Percentiles rank a stretch among this genome's conserved stretches.
These are phyloP conservation scores for Phytophthora gonapodyides DNA, from an alignment of 352 stramenopile genomes.

Conservation along the genomic window DNA sequence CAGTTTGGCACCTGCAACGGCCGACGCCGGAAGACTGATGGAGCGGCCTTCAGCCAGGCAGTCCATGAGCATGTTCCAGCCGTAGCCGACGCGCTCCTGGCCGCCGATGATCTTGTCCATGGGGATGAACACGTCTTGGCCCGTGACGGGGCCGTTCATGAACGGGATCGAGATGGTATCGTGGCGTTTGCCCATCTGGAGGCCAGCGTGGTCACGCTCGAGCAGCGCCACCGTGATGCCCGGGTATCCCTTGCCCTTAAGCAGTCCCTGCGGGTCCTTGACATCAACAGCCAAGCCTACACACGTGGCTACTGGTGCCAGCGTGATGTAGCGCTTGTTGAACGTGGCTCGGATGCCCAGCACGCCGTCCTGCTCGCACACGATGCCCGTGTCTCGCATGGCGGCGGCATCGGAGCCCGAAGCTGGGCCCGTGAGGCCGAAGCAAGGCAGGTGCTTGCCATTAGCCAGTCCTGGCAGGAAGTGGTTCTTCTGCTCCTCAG, in stretches of 20 bases:
- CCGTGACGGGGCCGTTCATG: conserved; percentile 98
- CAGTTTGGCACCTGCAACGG: conserved; percentile 90
- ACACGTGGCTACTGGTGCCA: conserved; percentile 96
- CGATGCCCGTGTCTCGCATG: conserved; percentile 95
- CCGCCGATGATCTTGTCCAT: conserved; percentile 98
- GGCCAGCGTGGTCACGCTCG: conserved; percentile 93
- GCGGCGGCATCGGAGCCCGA: conserved; percentile 95
- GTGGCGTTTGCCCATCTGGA: conserved; percentile 96
- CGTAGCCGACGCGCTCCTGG: conserved; percentile 95
- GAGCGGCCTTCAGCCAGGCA: conserved; percentile 97
- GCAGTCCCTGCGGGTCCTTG: conserved; percentile 94
- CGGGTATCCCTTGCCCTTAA: conserved; percentile 93
- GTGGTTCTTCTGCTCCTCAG: conserved; percentile 96
- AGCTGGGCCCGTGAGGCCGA: conserved; percentile 95
- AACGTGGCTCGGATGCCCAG: conserved; percentile 96
- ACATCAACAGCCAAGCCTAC: conserved; percentile 97
- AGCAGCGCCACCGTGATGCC: conserved; percentile 97
- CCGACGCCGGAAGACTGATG: conserved; percentile 96
- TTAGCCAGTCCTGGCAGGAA: conserved; percentile 94
- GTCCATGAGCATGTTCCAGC: conserved; percentile 99
- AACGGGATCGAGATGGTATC: conserved; percentile 96
- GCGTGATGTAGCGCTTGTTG: conserved; percentile 99
- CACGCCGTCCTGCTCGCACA: conserved; percentile 94
- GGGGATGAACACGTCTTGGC: conserved; percentile 97
- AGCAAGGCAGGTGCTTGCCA: conserved; percentile 97